These are phyloP conservation scores for Ploettnerulaceae sp. DNA, from an alignment of 2,329 filamentous ascomycete genomes.

Conservation along the genomic window DNA sequence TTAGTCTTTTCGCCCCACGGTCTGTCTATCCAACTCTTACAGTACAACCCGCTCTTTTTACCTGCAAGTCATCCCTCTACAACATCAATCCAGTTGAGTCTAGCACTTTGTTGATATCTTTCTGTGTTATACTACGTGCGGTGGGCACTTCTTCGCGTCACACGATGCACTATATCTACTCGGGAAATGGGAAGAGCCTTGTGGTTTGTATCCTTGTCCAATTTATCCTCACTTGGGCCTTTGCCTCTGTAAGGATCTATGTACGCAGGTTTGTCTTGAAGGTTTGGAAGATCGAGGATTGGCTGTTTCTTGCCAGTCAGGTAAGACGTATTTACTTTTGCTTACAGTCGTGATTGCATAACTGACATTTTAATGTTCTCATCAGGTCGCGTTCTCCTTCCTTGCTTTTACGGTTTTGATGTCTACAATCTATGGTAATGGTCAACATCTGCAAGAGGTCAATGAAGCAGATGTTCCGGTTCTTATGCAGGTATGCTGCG, in stretches of 20 bases:
- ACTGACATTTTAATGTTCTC: no score
- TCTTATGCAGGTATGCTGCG: slow-evolving; percentile 14
- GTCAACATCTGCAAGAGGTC: slow-evolving; percentile 12
- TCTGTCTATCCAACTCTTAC: no score
- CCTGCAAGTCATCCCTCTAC: no score
- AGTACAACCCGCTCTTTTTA: no score
- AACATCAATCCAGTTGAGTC: no score
- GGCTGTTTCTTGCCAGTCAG: slow-evolving; percentile 20
- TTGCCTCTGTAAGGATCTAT: slow-evolving; percentile 18
- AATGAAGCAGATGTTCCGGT: slow-evolving; percentile 8
- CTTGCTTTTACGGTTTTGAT: slow-evolving; percentile 8
- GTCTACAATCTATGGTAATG: slow-evolving; percentile 17
- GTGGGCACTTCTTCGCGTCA: no score
- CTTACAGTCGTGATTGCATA: no score
- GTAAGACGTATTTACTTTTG: slow-evolving; percentile 2
- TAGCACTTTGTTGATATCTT: no score
- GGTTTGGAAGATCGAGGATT: slow-evolving; percentile 24
- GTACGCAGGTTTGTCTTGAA: slow-evolving; percentile 14
- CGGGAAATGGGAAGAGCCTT: slow-evolving; percentile 16
- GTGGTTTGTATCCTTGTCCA: slow-evolving; percentile 9
- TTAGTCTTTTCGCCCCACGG: no score
- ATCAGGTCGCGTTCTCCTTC: slow-evolving; percentile 10
- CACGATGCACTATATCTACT: slow-evolving; percentile 12
- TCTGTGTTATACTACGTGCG: no score
- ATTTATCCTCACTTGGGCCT: slow-evolving; percentile 15